Percentiles rank a stretch among this genome's conserved stretches.
Evolutionary conservation across 257 asterid species (phyloP).

Genomic region (Nicotiana knightiana): DNA sequence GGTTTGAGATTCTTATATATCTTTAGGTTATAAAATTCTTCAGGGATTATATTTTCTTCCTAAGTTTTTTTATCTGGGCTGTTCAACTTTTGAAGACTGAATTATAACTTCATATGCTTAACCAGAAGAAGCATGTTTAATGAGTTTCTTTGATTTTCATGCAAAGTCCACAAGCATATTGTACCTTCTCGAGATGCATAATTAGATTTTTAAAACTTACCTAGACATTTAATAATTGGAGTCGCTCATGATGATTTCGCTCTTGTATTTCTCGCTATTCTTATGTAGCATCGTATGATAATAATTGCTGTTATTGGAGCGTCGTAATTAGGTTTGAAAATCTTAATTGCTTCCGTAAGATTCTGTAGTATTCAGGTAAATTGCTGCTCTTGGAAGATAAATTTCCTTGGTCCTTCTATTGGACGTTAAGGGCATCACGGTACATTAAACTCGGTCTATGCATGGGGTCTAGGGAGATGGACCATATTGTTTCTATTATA

Average conservation of each 20-base stretch:
- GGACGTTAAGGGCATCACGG: neutral
- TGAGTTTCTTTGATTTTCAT: neutral
- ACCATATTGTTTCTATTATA: neutral
- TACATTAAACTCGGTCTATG: neutral
- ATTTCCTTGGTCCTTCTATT: neutral
- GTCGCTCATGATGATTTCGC: neutral
- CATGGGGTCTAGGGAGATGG: neutral
- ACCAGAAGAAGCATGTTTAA: neutral
- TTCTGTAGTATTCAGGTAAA: neutral
- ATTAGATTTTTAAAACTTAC: neutral
- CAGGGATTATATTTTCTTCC: neutral
- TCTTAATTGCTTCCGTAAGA: neutral
- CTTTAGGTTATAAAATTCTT: neutral
- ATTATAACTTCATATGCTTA: neutral
- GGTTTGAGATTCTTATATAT: slow-evolving; percentile 35
- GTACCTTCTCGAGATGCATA: neutral
- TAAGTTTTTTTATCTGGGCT: neutral
- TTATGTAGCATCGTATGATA: neutral
- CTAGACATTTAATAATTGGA: neutral
- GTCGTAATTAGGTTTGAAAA: neutral
- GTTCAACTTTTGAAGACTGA: neutral
- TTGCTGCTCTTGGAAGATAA: neutral
- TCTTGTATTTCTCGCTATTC: neutral
- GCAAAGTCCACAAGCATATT: neutral
- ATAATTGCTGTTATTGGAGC: neutral